Base-by-base conservation (phyloP, 2,329 filamentous ascomycete genomes). In the Aspergillus sp. region DNA sequence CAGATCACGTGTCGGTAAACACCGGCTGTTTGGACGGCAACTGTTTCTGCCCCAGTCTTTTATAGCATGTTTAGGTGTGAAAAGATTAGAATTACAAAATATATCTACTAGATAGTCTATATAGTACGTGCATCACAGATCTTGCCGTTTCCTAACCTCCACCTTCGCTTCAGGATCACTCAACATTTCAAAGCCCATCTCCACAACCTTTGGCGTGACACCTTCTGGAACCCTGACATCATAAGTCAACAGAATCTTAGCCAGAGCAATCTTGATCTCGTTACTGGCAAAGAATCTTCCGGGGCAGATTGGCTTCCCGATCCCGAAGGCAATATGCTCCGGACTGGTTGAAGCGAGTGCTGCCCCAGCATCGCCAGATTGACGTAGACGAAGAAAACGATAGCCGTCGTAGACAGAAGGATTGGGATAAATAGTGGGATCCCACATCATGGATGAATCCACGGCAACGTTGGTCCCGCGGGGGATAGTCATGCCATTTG, bases 201-300 rank as follows among this genome's bases (percentile, higher is more conserved):
- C 9, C 13, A 39, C 27, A n/a, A 42, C 27, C 11, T 26, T 8
- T 10, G 44, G 37, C 19, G 26, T 6, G 10, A 30, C 40, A 11
- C 37, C 28, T 8, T 40, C 27, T 12, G 10, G 10, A 6, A 42
- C 11, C 26, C 44, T 26, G 26, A 46, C 28, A 40, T 62, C 58
- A 42, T 60, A 61, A 8, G 55, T 51, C 9, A 49, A 42, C 26
- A 62, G 45, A 27, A 62, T 33, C 43, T 55, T 46, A 5, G 47
- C 50, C 12, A 61, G 37, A 0, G 53, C 33, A 33, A 63, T 55
- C 45, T 64, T 64, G 38, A 63, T 45, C 38, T 56, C 51, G 9
- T 53, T 49, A 13, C 37, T 44, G 6, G 58, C 62, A 37, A 64
- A 60, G 41, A 56, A 59, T 4, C 61, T 48, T 1, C 60, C 60